These are phyloP conservation scores for Turritis glabra DNA, from an alignment of 345 rosid genomes.

Conservation along the genomic window DNA sequence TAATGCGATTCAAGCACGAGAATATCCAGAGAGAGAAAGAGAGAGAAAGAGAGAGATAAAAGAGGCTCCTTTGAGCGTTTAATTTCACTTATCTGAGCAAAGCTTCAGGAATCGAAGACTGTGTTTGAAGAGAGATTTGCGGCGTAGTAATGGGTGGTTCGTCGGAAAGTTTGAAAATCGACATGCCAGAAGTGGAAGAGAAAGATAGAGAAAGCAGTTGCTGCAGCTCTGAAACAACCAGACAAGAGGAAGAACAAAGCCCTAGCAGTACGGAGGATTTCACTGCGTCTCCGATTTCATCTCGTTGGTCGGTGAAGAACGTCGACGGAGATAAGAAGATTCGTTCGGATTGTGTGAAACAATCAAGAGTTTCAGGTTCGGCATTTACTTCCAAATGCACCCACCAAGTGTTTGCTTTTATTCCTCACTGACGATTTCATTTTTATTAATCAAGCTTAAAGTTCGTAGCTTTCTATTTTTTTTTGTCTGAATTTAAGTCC, in stretches of 20 bases:
- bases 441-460: neutral
- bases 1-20: constrained; percentile 30
- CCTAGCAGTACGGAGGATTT: constrained; percentile 66
- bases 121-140: constrained; percentile 47
- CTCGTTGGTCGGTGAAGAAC: constrained; percentile 51
- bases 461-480: neutral
- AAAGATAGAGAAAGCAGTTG: constrained; percentile 66
- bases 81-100: constrained; percentile 45
- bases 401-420: constrained; percentile 29
- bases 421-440: constrained; percentile 13
- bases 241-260: constrained; percentile 55
- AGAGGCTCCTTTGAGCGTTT: constrained; percentile 33
- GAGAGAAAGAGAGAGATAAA: neutral
- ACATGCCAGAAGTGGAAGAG: constrained; percentile 43
- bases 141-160: constrained; percentile 36
- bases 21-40: neutral
- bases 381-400: neutral
- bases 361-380: constrained; percentile 58
- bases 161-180: constrained; percentile 45
- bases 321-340: constrained; percentile 47
- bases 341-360: constrained; percentile 44
- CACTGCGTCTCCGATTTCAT: constrained; percentile 52
- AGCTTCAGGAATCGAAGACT: constrained; percentile 46
- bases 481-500: constrained; percentile 11
- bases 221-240: constrained; percentile 65